These are phyloP conservation scores for Vicia villosa DNA, from an alignment of 306 rosid species.

Conservation along the genomic window DNA sequence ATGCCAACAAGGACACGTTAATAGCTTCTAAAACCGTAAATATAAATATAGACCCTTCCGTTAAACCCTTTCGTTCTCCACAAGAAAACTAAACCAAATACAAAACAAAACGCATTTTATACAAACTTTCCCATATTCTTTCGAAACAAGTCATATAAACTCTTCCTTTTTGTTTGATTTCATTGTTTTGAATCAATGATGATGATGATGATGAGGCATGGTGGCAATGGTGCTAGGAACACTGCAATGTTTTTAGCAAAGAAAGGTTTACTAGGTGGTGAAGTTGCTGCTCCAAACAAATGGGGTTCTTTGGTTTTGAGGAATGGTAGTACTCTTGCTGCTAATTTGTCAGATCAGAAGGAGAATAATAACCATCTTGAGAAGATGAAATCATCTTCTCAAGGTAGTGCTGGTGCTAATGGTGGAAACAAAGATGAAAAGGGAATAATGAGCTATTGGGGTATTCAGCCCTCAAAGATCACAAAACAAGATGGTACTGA, in stretches of 20 bases:
- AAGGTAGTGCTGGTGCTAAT: not conserved
- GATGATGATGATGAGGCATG: constrained; percentile 40
- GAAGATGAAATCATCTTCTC: not conserved
- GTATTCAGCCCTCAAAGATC: constrained; percentile 43
- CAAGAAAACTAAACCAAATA: not conserved
- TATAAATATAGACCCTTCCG: constrained; percentile 15
- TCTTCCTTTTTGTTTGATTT: not conserved
- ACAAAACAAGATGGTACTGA: constrained; percentile 61
- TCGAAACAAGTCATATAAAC: not conserved
- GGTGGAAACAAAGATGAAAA: constrained; percentile 41
- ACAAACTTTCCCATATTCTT: not conserved
- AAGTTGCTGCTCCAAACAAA: constrained; percentile 1
- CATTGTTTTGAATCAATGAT: not conserved
- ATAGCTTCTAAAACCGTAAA: not conserved
- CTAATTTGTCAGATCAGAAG: constrained; percentile 39
- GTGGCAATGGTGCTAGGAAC: constrained; percentile 22
- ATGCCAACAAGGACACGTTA: not conserved
- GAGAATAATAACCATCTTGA: constrained; percentile 10
- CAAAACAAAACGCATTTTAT: not conserved
- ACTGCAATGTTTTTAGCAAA: not conserved
- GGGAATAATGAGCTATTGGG: constrained; percentile 63
- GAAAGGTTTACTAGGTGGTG: constrained; percentile 31
- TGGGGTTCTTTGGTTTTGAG: constrained; percentile 24
- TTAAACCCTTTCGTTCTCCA: constrained; percentile 31
- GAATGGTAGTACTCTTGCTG: constrained; percentile 35